A percentile compares a stretch with the other conserved stretches of the same genome.
Conservation (phyloP, 495 filamentous ascomycete genomes). For the Mycothermus thermophilus region DNA sequence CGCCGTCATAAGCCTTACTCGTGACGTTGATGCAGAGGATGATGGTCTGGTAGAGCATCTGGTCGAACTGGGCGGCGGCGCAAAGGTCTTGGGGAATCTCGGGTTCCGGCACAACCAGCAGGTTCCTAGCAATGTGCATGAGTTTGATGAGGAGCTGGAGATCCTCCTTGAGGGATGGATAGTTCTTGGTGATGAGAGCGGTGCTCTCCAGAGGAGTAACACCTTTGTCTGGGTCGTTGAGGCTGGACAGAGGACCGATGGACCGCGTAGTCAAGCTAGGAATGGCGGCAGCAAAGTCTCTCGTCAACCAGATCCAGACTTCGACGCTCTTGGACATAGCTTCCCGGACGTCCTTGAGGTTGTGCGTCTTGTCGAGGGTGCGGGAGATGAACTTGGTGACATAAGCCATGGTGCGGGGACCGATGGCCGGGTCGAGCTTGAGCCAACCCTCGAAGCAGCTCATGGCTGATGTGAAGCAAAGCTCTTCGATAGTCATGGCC, state of each 20-base stretch:
- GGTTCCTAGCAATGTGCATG: conserved; percentile 70
- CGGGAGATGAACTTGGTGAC: conserved; percentile 36
- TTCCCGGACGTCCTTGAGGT: conserved; percentile 41
- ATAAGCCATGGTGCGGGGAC: conserved; percentile 32
- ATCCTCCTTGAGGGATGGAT: conserved; percentile 60
- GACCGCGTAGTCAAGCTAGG: conserved; percentile 24
- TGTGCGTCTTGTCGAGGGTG: conserved; percentile 41
- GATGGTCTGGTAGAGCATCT: conserved; percentile 69
- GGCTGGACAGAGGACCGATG: conserved; percentile 20
- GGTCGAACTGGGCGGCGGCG: conserved; percentile 61
- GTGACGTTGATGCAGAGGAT: conserved; percentile 77
- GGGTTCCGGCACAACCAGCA: conserved; percentile 57
- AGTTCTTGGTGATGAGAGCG: conserved; percentile 66
- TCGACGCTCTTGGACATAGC: conserved; percentile 43
- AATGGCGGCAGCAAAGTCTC: conserved; percentile 25
- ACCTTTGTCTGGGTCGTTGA: conserved; percentile 33
- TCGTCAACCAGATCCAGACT: conserved; percentile 54
- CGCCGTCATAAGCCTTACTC: conserved; percentile 77
- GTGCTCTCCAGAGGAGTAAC: conserved; percentile 45
- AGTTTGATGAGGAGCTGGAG: conserved; percentile 74
- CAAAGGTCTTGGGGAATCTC: conserved; percentile 79
- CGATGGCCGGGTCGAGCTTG: conserved; percentile 33
- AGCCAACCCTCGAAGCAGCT: conserved; percentile 44
- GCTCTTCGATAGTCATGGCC: conserved; percentile 34
- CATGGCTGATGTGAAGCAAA: conserved; percentile 37